Evolutionary conservation across 129 eudicot genomes (phyloP).

Genomic region (Sambucus nigra): DNA sequence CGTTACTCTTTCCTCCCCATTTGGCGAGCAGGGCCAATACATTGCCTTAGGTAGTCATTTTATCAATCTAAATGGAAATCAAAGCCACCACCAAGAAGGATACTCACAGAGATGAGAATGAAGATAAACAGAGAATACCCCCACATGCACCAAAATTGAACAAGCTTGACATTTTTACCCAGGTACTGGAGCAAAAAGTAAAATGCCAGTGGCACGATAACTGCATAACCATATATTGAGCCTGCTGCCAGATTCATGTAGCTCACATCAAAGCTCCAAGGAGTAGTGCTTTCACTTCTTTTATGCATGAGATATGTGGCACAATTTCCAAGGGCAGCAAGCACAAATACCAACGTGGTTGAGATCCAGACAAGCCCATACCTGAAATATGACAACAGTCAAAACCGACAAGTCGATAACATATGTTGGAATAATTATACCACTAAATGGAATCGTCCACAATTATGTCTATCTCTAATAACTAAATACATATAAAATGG

Average conservation of each 20-base stretch:
- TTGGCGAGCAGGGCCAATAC: no score
- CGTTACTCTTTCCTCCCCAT: no score
- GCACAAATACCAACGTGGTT: conserved; percentile 78
- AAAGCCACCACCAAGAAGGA: conserved; percentile 1
- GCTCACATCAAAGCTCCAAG: conserved; percentile 87
- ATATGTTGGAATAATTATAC: not conserved
- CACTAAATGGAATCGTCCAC: not conserved
- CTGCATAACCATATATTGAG: conserved; percentile 68
- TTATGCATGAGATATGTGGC: conserved; percentile 70
- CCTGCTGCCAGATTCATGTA: conserved; percentile 73
- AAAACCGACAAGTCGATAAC: not conserved
- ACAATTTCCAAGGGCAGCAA: conserved; percentile 82
- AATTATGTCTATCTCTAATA: no score
- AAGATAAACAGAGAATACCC: conserved; percentile 93
- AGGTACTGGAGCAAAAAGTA: conserved; percentile 90
- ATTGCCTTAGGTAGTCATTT: no score
- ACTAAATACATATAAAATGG: not conserved
- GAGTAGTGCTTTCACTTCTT: conserved; percentile 35
- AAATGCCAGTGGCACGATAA: conserved; percentile 79
- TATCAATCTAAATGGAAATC: not conserved
- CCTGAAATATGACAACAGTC: conserved; percentile 27
- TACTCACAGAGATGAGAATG: conserved; percentile 72
- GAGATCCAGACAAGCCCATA: conserved; percentile 97
- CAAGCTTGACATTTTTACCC: conserved; percentile 72
- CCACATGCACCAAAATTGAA: conserved; percentile 99